These are phyloP conservation scores for Rhizopogon vesiculosus DNA, from an alignment of 768 basidiomycete species.

Conservation along the genomic window DNA sequence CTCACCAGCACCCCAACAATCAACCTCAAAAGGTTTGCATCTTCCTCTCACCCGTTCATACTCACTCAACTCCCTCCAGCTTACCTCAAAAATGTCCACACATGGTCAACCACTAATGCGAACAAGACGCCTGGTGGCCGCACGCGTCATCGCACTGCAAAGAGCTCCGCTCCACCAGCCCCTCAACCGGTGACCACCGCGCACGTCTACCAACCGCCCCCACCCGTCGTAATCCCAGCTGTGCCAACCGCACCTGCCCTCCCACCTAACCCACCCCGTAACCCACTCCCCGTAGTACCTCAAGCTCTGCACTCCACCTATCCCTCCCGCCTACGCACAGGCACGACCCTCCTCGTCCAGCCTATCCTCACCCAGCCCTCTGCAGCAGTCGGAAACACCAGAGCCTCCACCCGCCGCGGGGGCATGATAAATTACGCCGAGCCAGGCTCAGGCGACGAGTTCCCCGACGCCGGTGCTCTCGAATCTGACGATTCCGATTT, in stretches of 20 bases:
- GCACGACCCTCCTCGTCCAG: slow-evolving; percentile 86
- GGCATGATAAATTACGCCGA: slow-evolving; percentile 85
- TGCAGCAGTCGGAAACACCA: slow-evolving; percentile 27
- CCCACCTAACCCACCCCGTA: slow-evolving; percentile 46
- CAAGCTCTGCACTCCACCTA: slow-evolving; percentile 85
- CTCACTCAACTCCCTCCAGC: slow-evolving; percentile 25
- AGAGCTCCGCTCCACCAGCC: slow-evolving; percentile 36
- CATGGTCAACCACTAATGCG: slow-evolving; percentile 60
- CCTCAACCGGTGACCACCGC: slow-evolving; percentile 30
- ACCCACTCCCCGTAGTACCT: slow-evolving; percentile 51
- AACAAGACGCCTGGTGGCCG: slow-evolving; percentile 39
- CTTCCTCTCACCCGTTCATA: neutral
- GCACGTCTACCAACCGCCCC: slow-evolving; percentile 32
- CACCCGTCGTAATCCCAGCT: slow-evolving; percentile 22
- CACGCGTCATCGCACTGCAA: slow-evolving; percentile 30
- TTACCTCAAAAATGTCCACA: slow-evolving; percentile 66
- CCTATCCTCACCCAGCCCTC: slow-evolving; percentile 56
- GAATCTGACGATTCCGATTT: slow-evolving; percentile 87
- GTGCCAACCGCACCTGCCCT: slow-evolving; percentile 22
- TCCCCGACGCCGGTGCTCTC: slow-evolving; percentile 74
- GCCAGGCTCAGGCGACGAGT: slow-evolving; percentile 77
- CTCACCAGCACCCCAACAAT: slow-evolving; percentile 23
- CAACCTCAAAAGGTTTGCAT: slow-evolving; percentile 24
- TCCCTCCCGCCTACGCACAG: slow-evolving; percentile 85
- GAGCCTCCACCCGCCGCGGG: slow-evolving; percentile 54